Evolutionary conservation across 768 basidiomycete genomes (phyloP), one percentile per base, ranked within the genome.

Genomic region (Rhizopogon rudus): DNA sequence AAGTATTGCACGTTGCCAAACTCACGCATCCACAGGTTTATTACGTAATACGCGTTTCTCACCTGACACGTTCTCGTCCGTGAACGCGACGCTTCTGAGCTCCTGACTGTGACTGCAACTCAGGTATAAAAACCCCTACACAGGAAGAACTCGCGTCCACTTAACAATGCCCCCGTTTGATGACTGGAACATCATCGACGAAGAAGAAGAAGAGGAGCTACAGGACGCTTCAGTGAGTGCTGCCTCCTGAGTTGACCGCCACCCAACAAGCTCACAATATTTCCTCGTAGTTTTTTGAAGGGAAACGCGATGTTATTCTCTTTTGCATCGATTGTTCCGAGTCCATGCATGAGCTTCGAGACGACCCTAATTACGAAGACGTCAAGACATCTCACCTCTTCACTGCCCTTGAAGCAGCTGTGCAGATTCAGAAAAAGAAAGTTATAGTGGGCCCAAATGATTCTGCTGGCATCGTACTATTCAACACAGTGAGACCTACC

Each of bases 261-360:
- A 25, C 17, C 52, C 51, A 40, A 16, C 33, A 29, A 25, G 22
- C 22, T 35, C 48, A 35, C 16, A 2, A 8, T 1, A 10, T 16
- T 10, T 5, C 29, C 16, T 3, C 48, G 39, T 55, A 90, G 88
- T 77, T 77, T 56, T 80, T 82, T 58, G 89, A 91, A 58, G 82
- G 83, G 51, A 85, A 86, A 60, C 81, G 82, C 57, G 93, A 98
- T 63, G 90, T 93, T 33, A 87, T 96, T 44, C 72, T 98, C n/a
- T 97, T 98, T 73, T 91, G 89, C 68, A 92, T 99, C 55, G 95
- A 99, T 70, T 93, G 91, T 58, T 96, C 95, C 0, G 76, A 81
- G 52, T 91, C 92, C 10, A 98, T 98, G 96, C 85, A 89, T 25
- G 76, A 75, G 39, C 80, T 87, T 42, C 77, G 76, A 48, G 86